Conservation (phyloP, 768 basidiomycete species). For the Leccinum disarticulatum region DNA sequence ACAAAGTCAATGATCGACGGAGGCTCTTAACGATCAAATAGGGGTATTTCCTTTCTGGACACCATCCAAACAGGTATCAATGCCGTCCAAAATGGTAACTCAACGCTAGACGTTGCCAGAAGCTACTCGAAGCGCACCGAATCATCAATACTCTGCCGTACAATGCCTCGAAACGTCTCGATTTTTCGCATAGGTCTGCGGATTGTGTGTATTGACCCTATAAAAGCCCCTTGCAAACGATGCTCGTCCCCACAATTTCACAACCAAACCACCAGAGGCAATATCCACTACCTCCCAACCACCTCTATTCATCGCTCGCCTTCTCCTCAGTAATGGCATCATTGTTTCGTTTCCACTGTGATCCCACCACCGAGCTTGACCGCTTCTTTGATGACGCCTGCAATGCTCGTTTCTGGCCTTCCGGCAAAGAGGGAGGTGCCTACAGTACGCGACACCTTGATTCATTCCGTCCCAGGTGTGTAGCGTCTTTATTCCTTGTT, state of each 20-base stretch:
- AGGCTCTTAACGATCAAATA: no score
- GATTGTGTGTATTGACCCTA: neutral
- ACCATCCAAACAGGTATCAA: neutral
- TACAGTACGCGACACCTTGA: neutral
- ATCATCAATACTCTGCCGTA: neutral
- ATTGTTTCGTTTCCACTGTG: constrained; percentile 10
- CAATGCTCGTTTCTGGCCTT: constrained; percentile 17
- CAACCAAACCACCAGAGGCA: neutral
- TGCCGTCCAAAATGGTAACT: constrained; percentile 1
- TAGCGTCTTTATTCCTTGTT: no score
- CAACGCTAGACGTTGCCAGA: neutral
- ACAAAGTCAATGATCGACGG: no score
- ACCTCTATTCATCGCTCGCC: neutral
- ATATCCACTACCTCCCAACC: neutral
- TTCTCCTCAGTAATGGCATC: neutral
- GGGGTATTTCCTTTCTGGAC: neutral
- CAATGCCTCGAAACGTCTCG: neutral
- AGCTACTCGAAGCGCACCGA: constrained; percentile 1
- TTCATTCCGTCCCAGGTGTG: constrained; percentile 24
- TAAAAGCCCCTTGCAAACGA: neutral
- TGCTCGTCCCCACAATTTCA: neutral
- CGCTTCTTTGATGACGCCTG: constrained; percentile 3
- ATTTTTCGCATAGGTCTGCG: neutral
- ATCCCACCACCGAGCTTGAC: neutral
- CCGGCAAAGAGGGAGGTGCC: neutral